Evolutionary conservation across 2,329 filamentous ascomycete genomes (phyloP), one percentile per base, ranked within the genome.

Genomic region (Cordyceps farinosa): DNA sequence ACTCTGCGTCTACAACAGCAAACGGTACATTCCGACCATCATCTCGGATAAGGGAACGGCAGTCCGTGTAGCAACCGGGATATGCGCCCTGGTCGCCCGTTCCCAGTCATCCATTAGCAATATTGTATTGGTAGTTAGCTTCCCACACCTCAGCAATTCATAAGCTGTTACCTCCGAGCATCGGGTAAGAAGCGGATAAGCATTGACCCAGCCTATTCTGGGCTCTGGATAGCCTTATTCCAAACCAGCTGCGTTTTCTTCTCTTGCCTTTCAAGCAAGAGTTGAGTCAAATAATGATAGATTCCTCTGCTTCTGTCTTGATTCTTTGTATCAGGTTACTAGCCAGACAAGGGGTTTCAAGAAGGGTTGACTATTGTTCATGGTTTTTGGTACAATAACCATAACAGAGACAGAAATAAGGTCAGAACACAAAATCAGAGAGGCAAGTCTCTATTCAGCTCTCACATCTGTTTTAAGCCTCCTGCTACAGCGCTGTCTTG

Each of bases 1-100:
- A 32, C n/a, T n/a, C 15, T 27, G 44, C 47, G 38, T 3, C 32
- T 27, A 36, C 22, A 22, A 22, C 1, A 22, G 22, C 22, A 22
- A 22, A 22, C 32, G 47, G 47, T 53, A 17, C 50, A 30, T 61
- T 54, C 50, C 48, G 58, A 54, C 29, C 9, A 10, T 47, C 48
- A 17, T 38, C 27, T 61, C 58, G 58, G 58, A 54, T 61, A 54
- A 61, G 40, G 58, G 40, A 61, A 53, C 58, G 58, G 58, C 50
- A 61, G 15, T 22, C 22, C 22, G 22, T 61, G 22, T 15, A 52
- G 10, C 29, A 32, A 30, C 36, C 6, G 27, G 38, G 29, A 52
- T 53, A 30, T 50, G 34, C 44, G 22, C 27, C 40, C 3, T 42
- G 40, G 22, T 22, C 13, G 4, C 27, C 34, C 44, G 56, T 50